Conservation (phyloP, 768 basidiomycete species). For the Boletellus ananas region DNA sequence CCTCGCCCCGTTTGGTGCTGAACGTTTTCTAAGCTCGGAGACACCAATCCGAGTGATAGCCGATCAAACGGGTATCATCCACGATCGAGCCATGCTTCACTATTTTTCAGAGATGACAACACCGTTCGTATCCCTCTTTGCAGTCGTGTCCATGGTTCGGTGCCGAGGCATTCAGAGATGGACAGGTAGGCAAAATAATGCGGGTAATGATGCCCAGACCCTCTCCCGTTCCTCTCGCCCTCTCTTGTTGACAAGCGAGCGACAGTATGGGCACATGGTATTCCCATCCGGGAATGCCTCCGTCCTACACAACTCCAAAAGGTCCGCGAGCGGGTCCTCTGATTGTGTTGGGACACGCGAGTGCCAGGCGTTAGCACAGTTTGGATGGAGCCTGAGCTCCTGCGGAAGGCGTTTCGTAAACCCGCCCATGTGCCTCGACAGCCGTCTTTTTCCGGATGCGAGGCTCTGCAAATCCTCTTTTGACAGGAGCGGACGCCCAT, state of each 20-base stretch:
- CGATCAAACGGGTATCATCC: too few relatives aligned
- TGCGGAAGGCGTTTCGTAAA: constrained; percentile 1
- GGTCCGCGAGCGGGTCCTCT: neutral
- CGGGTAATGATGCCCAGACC: constrained; percentile 2
- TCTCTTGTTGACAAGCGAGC: neutral
- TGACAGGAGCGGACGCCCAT: neutral
- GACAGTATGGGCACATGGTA: neutral
- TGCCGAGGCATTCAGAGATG: neutral
- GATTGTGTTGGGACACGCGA: neutral
- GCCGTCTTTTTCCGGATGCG: neutral
- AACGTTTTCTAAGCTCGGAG: too few relatives aligned
- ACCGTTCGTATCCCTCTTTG: too few relatives aligned
- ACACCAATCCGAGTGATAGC: too few relatives aligned
- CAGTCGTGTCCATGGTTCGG: too few relatives aligned
- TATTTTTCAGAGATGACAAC: too few relatives aligned
- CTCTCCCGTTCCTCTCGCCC: constrained; percentile 1
- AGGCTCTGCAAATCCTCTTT: constrained; percentile 4
- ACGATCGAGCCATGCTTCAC: too few relatives aligned
- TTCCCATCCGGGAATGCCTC: neutral
- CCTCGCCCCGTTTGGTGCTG: too few relatives aligned
- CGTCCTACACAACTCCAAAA: constrained; percentile 1
- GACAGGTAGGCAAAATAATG: neutral
- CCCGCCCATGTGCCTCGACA: neutral
- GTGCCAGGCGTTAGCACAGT: neutral
- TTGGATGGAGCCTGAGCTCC: constrained; percentile 1